phyloP scores from a whole-genome alignment of 192 early-diverging fungal species.

The Rhizophagus prolifer region DNA sequence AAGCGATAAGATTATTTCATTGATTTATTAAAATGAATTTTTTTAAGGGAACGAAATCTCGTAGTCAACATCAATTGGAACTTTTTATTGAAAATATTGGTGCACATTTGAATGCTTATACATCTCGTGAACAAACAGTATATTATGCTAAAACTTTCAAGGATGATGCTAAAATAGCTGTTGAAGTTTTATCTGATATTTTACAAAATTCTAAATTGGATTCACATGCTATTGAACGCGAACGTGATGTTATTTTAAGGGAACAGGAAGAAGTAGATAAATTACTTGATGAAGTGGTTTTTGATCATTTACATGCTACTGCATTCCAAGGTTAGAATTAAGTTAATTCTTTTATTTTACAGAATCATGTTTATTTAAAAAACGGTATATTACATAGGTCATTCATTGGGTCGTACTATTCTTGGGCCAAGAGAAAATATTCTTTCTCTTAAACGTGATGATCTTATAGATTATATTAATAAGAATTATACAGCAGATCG shows the following conservation, averaged over 20 bases:
- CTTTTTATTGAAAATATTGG: slow-evolving; percentile 98
- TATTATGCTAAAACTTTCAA: slow-evolving; percentile 96
- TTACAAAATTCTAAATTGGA: slow-evolving; percentile 87
- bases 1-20: background rate
- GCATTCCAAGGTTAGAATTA: slow-evolving; percentile 73
- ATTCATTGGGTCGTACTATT: slow-evolving; percentile 83
- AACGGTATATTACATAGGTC: slow-evolving; percentile 8
- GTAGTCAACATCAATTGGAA: slow-evolving; percentile 89
- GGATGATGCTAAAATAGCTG: slow-evolving; percentile 81
- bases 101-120: slow-evolving; percentile 97
- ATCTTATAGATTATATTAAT: slow-evolving; percentile 86
- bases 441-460: slow-evolving; percentile 79
- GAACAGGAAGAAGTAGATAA: slow-evolving; percentile 94
- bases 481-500: slow-evolving; percentile 96
- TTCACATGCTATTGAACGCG: slow-evolving; percentile 87
- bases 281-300: slow-evolving; percentile 97
- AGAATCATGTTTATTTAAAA: background rate
- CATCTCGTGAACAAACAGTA: slow-evolving; percentile 97
- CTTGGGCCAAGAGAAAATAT: slow-evolving; percentile 95
- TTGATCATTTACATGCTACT: slow-evolving; percentile 95
- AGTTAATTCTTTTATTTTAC: background rate
- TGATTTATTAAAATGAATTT: background rate
- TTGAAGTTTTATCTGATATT: slow-evolving; percentile 94
- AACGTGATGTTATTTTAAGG: slow-evolving; percentile 95
- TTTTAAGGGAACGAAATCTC: slow-evolving; percentile 76